Conservation (phyloP, 1,284 basidiomycete species). For the Moniliella sp. region DNA sequence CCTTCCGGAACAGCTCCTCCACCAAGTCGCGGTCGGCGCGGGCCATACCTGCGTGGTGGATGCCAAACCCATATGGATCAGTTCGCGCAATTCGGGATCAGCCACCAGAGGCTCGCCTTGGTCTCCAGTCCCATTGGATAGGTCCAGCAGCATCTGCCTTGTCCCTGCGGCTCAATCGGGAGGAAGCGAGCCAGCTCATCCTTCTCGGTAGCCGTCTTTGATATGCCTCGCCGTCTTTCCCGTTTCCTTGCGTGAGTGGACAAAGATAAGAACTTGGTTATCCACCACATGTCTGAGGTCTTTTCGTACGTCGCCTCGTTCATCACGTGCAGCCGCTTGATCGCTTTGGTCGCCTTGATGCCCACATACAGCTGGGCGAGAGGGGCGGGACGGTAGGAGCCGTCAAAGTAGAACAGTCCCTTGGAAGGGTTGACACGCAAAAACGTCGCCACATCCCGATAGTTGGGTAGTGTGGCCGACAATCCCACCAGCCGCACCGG, state of each 20-base stretch:
- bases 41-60: constrained; percentile 98
- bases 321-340: constrained; percentile 90
- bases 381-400: constrained; percentile 71
- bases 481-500: constrained; percentile 77
- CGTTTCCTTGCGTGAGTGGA: constrained; percentile 93
- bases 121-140: too few relatives aligned
- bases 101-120: too few relatives aligned
- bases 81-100: constrained; percentile 60
- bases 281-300: constrained; percentile 32
- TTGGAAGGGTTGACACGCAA: constrained; percentile 76
- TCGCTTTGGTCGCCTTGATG: constrained; percentile 96
- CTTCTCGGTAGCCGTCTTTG: constrained; percentile 82
- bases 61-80: constrained; percentile 86
- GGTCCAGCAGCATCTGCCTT: too few relatives aligned
- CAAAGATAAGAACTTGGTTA: constrained; percentile 53
- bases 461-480: constrained; percentile 90
- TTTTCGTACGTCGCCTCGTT: constrained; percentile 99
- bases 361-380: constrained; percentile 93
- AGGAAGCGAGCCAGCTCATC: constrained; percentile 88
- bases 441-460: constrained; percentile 94
- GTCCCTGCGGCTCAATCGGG: too few relatives aligned
- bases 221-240: constrained; percentile 90
- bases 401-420: constrained; percentile 87
- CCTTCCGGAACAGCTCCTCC: constrained; percentile 81
- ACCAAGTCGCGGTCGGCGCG: constrained; percentile 74